These are phyloP conservation scores for Solanum tarapatanum DNA, from an alignment of 257 asterid species.

Conservation along the genomic window DNA sequence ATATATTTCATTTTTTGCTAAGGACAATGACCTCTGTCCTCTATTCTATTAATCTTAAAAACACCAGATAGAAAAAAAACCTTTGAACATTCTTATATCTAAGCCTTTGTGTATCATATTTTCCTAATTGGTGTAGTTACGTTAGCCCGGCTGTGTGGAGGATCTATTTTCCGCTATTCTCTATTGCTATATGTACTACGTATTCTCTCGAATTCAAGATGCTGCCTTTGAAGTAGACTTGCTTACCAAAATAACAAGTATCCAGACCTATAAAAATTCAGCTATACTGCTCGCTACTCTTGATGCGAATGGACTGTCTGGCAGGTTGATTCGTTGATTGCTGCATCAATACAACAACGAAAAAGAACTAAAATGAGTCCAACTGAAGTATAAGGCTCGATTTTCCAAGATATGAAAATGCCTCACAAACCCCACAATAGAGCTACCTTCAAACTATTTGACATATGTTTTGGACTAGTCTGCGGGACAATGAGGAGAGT, in stretches of 20 bases:
- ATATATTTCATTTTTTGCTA: neutral
- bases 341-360: conserved; percentile 14
- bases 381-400: neutral
- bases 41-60: conserved; percentile 1
- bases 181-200: conserved; percentile 11
- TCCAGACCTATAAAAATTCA: conserved; percentile 33
- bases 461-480: neutral
- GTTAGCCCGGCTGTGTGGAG: conserved; percentile 14
- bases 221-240: conserved; percentile 15
- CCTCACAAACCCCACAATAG: neutral
- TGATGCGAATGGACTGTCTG: conserved; percentile 61
- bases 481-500: neutral
- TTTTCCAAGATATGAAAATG: neutral
- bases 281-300: conserved; percentile 33
- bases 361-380: neutral
- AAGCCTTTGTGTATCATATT: conserved; percentile 21
- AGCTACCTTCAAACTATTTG: neutral
- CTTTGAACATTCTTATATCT: conserved; percentile 17
- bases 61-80: neutral
- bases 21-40: neutral
- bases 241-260: conserved; percentile 12
- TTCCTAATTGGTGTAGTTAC: neutral
- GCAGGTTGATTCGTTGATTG: conserved; percentile 46
- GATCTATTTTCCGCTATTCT: conserved; percentile 13
- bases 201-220: conserved; percentile 19